These are phyloP conservation scores for Tinospora cordifolia DNA, from an alignment of 164 flowering plant genomes.

Conservation along the genomic window DNA sequence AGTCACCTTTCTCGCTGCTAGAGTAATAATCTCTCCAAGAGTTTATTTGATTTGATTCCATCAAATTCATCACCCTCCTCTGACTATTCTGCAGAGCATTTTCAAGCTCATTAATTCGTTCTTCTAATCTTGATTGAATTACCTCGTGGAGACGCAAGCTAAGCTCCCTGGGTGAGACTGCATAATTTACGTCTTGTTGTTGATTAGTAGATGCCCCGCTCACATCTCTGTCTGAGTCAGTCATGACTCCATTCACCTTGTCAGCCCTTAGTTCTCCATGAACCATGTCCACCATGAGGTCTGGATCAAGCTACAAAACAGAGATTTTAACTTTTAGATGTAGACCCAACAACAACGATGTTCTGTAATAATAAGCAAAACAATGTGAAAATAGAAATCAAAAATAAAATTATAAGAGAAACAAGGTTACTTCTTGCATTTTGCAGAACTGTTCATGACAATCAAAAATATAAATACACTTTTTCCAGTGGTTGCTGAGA, in stretches of 20 bases:
- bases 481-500: background rate
- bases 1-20: constrained; percentile 22
- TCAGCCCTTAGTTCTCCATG: constrained; percentile 57
- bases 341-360: background rate
- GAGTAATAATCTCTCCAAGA: constrained; percentile 25
- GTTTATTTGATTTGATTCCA: constrained; percentile 30
- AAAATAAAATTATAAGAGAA: background rate
- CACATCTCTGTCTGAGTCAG: constrained; percentile 28
- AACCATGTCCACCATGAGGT: constrained; percentile 38
- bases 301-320: constrained; percentile 54
- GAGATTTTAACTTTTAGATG: background rate
- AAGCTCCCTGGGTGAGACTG: constrained; percentile 71
- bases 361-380: background rate
- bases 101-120: constrained; percentile 68
- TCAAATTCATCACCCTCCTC: constrained; percentile 27
- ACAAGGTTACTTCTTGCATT: background rate
- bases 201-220: constrained; percentile 33
- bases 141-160: constrained; percentile 72
- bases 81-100: constrained; percentile 52
- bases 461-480: too few relatives aligned
- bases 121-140: constrained; percentile 66
- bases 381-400: background rate
- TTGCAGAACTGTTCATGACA: background rate
- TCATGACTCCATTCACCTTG: constrained; percentile 16
- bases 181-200: constrained; percentile 32